Base-by-base conservation (phyloP, 768 basidiomycete species). In the Podaxis sp. region DNA sequence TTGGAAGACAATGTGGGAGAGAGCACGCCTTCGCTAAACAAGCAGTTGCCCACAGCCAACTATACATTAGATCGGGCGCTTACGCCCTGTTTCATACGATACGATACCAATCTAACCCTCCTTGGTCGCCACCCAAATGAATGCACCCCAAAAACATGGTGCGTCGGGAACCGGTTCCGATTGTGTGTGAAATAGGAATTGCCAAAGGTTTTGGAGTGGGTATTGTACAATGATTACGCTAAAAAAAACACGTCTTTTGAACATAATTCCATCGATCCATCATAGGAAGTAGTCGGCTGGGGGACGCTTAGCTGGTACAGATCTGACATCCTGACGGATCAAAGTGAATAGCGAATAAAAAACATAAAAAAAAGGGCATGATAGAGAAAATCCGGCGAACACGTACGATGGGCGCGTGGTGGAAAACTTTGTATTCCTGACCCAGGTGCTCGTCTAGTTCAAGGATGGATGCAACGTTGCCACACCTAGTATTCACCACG, bases 351-450 rank as follows among this genome's bases (percentile, higher is more conserved):
- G n/a, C n/a, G n/a, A n/a, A n/a, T n/a, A n/a, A 42, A 32, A 36
- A 64, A 36, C 28, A 56, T 46, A 64, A 50, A 36, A 21, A 21
- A 21, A 21, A 46, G 61, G 27, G 37, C 7, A 44, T 18, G 46
- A 28, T 5, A 48, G 16, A 66, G n/a, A 52, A 50, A 32, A 28
- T 28, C 52, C 27, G 27, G 50, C 51, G 40, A 54, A 50, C 42
- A 79, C 88, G 68, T 72, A 92, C 91, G 72, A 91, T 81, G 1
- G 93, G 86, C 5, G 96, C 96, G 68, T 93, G 91, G 44, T 86
- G 81, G 74, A 99, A 98, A 16, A 96, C 94, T 70, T 95, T 96
- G 76, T 98, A 99, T 72, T 95, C 92, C 71, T 97, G 95, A 27
- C 85, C 85, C 32, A 98, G 82, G 67, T 94, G 82, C 67, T 98